Evolutionary conservation across 2,329 filamentous ascomycete genomes (phyloP).

Genomic region (Aureobasidium sp.): DNA sequence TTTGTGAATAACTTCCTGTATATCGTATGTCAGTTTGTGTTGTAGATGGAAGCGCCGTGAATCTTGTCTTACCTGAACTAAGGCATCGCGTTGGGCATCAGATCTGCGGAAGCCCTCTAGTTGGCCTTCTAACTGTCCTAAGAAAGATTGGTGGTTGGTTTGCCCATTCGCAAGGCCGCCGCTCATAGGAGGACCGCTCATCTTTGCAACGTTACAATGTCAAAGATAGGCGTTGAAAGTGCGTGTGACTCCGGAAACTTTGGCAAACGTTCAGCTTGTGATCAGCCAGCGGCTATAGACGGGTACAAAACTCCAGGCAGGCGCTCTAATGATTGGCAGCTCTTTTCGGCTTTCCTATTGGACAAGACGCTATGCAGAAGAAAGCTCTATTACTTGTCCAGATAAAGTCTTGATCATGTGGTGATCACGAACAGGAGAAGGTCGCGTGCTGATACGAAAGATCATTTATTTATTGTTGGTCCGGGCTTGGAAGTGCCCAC

Average conservation of each 20-base stretch:
- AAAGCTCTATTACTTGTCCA: neutral
- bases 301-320: neutral
- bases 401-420: neutral
- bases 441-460: neutral
- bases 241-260: neutral
- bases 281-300: neutral
- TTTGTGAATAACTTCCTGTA: constrained; percentile 22
- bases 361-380: neutral
- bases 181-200: neutral
- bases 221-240: neutral
- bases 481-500: neutral
- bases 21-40: neutral
- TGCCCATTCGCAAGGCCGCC: neutral
- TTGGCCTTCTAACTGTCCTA: neutral
- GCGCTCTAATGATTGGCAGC: neutral
- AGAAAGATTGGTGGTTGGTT: neutral
- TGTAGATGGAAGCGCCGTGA: neutral
- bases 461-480: neutral
- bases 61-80: constrained; percentile 16
- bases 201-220: neutral
- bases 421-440: neutral
- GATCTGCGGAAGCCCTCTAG: constrained; percentile 26
- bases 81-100: constrained; percentile 25
- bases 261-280: neutral
- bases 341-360: neutral